These are phyloP conservation scores for Elsinoe necatrix DNA, from an alignment of 2,329 filamentous ascomycete genomes.

Conservation along the genomic window DNA sequence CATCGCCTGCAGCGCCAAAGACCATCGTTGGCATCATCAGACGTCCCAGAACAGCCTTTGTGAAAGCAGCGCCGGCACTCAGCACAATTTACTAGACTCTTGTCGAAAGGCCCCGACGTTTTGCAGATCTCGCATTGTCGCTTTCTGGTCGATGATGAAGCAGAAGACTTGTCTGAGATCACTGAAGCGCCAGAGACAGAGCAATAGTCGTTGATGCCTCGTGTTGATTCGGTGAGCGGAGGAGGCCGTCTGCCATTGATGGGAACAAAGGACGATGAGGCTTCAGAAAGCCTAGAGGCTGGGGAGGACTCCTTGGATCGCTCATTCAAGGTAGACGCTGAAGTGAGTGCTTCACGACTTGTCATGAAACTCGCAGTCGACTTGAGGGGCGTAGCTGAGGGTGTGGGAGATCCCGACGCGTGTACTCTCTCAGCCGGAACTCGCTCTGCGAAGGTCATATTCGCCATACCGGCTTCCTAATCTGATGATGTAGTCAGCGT, in stretches of 20 bases:
- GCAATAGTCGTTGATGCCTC: neutral
- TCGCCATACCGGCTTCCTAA: neutral
- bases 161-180: neutral
- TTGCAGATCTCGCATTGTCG: neutral
- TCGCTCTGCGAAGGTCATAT: no score
- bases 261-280: neutral
- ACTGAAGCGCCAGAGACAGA: neutral
- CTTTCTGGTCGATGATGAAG: neutral
- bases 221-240: neutral
- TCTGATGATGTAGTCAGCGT: neutral
- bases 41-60: neutral
- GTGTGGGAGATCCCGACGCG: no score
- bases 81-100: neutral
- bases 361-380: neutral
- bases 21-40: neutral
- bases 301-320: neutral
- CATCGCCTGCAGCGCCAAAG: neutral
- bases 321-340: neutral
- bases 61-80: neutral
- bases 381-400: no score
- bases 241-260: neutral
- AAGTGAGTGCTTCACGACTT: neutral
- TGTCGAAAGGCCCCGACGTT: neutral
- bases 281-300: neutral
- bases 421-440: no score